A percentile compares a stretch with the other conserved stretches of the same genome.
phyloP scores from a whole-genome alignment of 257 asterid species.

The Scutellaria minor region DNA sequence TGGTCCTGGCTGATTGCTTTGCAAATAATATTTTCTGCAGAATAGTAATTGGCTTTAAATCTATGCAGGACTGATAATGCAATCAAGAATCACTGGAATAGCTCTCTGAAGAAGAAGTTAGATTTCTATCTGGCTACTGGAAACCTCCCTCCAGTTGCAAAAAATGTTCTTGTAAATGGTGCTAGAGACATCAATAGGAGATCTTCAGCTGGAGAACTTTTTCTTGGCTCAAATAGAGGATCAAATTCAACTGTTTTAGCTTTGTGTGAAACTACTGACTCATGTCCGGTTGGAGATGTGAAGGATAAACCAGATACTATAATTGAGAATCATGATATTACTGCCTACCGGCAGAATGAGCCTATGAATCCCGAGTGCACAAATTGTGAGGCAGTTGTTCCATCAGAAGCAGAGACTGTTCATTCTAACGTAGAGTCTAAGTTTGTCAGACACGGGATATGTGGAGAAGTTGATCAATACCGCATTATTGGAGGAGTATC shows the following conservation, averaged over 20 bases:
- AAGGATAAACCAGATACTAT: slow-evolving; percentile 46
- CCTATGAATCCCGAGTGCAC: slow-evolving; percentile 44
- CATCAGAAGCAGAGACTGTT: slow-evolving; percentile 44
- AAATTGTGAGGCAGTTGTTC: slow-evolving; percentile 41
- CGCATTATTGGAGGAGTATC: slow-evolving; percentile 45
- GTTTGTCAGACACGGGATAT: slow-evolving; percentile 36
- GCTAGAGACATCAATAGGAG: slow-evolving; percentile 45
- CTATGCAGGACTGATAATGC: slow-evolving; percentile 93
- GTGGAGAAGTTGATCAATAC: slow-evolving; percentile 45
- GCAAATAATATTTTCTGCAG: neutral
- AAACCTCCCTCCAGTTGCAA: slow-evolving; percentile 76
- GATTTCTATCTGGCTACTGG: slow-evolving; percentile 91
- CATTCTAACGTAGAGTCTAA: slow-evolving; percentile 40
- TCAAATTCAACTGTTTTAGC: slow-evolving; percentile 43
- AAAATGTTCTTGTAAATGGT: slow-evolving; percentile 50
- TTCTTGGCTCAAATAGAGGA: slow-evolving; percentile 45
- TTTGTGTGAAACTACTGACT: slow-evolving; percentile 52
- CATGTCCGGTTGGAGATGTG: slow-evolving; percentile 47
- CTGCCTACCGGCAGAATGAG: slow-evolving; percentile 43
- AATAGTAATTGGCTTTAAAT: slow-evolving; percentile 29
- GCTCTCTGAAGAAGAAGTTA: slow-evolving; percentile 92
- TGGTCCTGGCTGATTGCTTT: slow-evolving; percentile 7
- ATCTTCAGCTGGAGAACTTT: slow-evolving; percentile 44
- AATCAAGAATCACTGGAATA: slow-evolving; percentile 99
- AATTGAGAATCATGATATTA: slow-evolving; percentile 38